Evolutionary conservation across 176 grass and related monocot species (phyloP), one percentile per base, ranked within the genome.

Genomic region (Miscanthus lutarioriparius): DNA sequence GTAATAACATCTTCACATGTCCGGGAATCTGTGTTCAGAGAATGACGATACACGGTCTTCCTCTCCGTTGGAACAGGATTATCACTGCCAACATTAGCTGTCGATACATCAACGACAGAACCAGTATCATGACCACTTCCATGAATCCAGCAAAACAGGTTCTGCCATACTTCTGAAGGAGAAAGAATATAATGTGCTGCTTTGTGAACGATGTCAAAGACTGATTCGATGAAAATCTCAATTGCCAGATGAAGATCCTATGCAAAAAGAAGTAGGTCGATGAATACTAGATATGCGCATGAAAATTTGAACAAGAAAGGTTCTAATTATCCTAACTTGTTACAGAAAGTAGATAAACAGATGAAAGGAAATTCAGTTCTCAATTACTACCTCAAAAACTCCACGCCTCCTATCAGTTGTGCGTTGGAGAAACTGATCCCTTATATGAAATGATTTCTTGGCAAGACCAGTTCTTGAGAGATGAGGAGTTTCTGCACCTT

Each of bases 1-100:
- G 79, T 88, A 70, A 95, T 98, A 85, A 98, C 96, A 92, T 98
- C 96, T 85, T 92, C 85, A 79, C 93, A 98, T 78, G 96, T 98
- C 37, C 91, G 84, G 64, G 96, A 93, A 92, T 98, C 93, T 44
- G 93, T 98, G 74, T 98, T 95, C 76, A 98, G 86, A 81, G 91
- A 88, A 79, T 95, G 87, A 70, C 90, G 93, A 85, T 90, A 88
- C 70, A 87, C 39, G 41, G 74, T 85, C 66, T 84, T 88, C 84
- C 81, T 90, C 89, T 97, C 88, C 62, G 84, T 88, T 27, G 91
- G 93, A 58, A 68, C 68, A 15, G 96, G 93, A 90, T 89, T 85
- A 73, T 71, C 39, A 79, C 88, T 95, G 81, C 96, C 91, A 90
- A 98, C 32, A 64, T 84, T 93, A 73, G 91, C 77, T 32, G 87